These are phyloP conservation scores for Teunomyces barrocoloradensis DNA, from an alignment of 805 yeast genomes.

Conservation along the genomic window DNA sequence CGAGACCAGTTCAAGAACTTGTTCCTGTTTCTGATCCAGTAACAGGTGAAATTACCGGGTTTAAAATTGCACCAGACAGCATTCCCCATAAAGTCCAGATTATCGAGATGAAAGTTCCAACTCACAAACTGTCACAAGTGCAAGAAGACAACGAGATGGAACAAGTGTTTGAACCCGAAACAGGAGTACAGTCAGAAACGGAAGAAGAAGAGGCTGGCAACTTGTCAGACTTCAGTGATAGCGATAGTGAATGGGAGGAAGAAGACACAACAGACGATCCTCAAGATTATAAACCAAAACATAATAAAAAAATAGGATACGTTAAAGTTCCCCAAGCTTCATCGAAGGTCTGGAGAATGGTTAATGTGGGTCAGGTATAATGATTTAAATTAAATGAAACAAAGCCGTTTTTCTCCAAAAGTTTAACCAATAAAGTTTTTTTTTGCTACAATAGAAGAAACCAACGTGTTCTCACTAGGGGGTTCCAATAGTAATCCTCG, in stretches of 20 bases:
- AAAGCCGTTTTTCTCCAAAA: no score
- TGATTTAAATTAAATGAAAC: no score
- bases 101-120: neutral
- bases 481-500: neutral
- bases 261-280: neutral
- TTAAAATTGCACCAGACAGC: neutral
- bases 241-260: neutral
- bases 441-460: no score
- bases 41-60: slow-evolving; percentile 6
- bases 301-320: neutral
- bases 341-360: no score
- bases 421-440: no score
- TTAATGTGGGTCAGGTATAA: no score
- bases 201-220: slow-evolving; percentile 4
- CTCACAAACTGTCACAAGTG: neutral
- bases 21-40: slow-evolving; percentile 5
- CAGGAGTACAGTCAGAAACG: neutral
- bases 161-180: no score
- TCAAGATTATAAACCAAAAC: neutral
- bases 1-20: slow-evolving; percentile 8
- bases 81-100: neutral
- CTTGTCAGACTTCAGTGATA: neutral
- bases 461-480: no score
- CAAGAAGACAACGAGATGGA: no score
- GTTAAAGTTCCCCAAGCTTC: no score